A percentile compares a stretch with the other conserved stretches of the same genome.
These are phyloP conservation scores for Boletellus ananas DNA, from an alignment of 768 basidiomycete species.

Conservation along the genomic window DNA sequence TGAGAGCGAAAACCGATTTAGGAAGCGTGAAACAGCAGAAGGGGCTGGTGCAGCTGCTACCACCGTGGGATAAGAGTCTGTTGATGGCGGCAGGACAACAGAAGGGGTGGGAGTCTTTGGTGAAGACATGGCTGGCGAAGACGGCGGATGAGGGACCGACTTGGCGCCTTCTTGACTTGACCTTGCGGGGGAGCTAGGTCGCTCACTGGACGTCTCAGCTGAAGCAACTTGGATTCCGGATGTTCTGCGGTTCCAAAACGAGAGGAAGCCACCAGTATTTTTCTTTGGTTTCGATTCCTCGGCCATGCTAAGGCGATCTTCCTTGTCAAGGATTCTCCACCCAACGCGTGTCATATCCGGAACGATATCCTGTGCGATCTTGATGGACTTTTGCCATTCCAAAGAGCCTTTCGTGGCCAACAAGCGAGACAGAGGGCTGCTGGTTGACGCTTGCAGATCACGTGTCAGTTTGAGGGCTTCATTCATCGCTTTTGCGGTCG, in stretches of 20 bases:
- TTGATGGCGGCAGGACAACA: constrained; percentile 11
- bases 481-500: constrained; percentile 53
- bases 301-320: constrained; percentile 28
- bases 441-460: constrained; percentile 47
- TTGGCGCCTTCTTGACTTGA: constrained; percentile 31
- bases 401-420: constrained; percentile 67
- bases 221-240: constrained; percentile 22
- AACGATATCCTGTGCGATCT: constrained; percentile 44
- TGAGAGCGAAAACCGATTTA: constrained; percentile 66
- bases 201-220: constrained; percentile 17
- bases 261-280: constrained; percentile 55
- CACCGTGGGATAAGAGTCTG: constrained; percentile 3
- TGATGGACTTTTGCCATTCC: constrained; percentile 72
- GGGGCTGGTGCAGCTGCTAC: constrained; percentile 30
- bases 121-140: constrained; percentile 17
- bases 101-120: constrained; percentile 6
- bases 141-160: constrained; percentile 4
- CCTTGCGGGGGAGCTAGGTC: constrained; percentile 23
- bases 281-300: constrained; percentile 48
- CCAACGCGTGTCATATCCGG: constrained; percentile 59
- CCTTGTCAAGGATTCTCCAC: constrained; percentile 67
- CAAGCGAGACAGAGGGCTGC: constrained; percentile 69
- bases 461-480: constrained; percentile 64
- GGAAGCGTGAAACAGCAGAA: constrained; percentile 81
- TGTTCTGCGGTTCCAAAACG: constrained; percentile 60